Base-by-base conservation (phyloP, 306 rosid species). In the Vigna reflexopilosa region DNA sequence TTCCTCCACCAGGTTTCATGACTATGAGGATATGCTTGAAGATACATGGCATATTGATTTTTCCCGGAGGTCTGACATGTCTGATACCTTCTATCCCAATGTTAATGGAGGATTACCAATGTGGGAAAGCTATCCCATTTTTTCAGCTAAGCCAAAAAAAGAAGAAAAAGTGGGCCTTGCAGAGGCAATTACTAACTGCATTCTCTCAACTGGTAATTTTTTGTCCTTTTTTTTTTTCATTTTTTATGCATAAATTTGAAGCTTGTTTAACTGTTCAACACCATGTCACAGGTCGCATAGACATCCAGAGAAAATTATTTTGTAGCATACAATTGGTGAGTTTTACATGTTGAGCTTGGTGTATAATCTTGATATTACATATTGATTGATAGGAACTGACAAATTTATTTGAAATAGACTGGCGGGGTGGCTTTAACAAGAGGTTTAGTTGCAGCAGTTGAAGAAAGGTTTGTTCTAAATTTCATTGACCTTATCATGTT, bases 241-340 rank as follows among this genome's bases (percentile, higher is more conserved):
- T 42, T 52, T 59, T 12, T 79, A 70, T 69, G 75, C 80, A 73
- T 70, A 72, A 44, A 59, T 68, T 67, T 72, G 47, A 76, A 72
- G 78, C 61, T 52, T 77, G 54, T 70, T 67, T 70, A 82, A 61
- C 58, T 77, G 65, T 67, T 73, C 70, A 64, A 71, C 81, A 49
- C 58, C 82, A 73, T 75, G 22, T 65, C 80, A 76, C 91, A 94
- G 98, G 98, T 68, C 98, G 97, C 34, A 91, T 95, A 69, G 98
- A 95, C 83, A 95, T 95, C 80, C 98, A 91, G 77, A 91, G 93
- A 79, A 95, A 92, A 85, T 83, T 95, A 87, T 95, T 95, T 72
- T 95, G 93, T 84, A 95, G 98, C 87, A 92, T 95, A 85, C 98
- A 88, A 76, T 83, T 95, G 97, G 97, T 95, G 80, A 86, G 97